Conservation (phyloP, 139 green algal species). For the Closterium sp. region DNA sequence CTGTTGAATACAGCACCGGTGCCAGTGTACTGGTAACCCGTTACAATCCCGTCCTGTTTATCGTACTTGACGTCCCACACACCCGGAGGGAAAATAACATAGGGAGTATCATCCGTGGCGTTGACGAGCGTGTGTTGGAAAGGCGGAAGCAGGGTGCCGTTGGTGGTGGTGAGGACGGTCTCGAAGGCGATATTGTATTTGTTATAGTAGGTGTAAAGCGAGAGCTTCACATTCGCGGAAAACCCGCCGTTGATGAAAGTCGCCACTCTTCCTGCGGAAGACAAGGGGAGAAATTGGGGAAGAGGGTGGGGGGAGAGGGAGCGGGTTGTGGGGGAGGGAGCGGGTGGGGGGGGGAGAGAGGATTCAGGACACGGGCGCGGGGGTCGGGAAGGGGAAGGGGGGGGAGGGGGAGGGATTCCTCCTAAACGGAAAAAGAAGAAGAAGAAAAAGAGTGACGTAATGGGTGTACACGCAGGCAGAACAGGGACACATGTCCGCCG, state of each 20-base stretch:
- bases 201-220: background rate
- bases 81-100: background rate
- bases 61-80: background rate
- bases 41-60: background rate
- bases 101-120: background rate
- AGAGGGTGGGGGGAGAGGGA: background rate
- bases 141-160: background rate
- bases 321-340: too few species aligned
- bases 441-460: background rate
- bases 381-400: background rate
- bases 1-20: background rate
- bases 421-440: too few species aligned
- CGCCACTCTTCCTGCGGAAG: background rate
- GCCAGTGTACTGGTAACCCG: background rate
- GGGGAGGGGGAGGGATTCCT: too few species aligned
- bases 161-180: background rate
- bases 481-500: too few species aligned
- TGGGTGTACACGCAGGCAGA: too few species aligned
- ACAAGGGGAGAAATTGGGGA: background rate
- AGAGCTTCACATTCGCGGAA: background rate
- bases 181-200: background rate
- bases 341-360: too few species aligned
- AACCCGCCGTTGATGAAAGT: background rate
- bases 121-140: background rate
- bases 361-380: too few species aligned